These are phyloP conservation scores for Trapa bicornis DNA, from an alignment of 345 rosid genomes.

Conservation along the genomic window DNA sequence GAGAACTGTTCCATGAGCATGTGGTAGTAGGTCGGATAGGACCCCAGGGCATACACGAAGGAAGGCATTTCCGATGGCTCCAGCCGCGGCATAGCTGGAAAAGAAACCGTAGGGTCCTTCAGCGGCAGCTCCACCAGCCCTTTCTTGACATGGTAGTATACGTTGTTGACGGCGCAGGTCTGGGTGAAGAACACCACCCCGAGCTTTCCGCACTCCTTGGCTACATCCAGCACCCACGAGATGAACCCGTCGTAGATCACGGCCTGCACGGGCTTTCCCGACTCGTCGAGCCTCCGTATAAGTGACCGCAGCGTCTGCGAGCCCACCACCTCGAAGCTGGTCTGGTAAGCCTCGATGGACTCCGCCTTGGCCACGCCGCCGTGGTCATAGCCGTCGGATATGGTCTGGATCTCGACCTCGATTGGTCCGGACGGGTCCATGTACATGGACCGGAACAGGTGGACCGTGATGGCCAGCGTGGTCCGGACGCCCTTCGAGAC, in stretches of 20 bases:
- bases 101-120: background rate
- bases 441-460: conserved; percentile 7
- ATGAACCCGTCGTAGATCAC: conserved; percentile 21
- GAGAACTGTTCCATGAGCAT: conserved; percentile 17
- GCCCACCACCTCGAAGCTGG: conserved; percentile 10
- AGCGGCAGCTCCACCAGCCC: conserved; percentile 16
- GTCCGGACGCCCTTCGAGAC: conserved; percentile 5
- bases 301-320: conserved; percentile 12
- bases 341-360: background rate
- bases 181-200: conserved; percentile 24
- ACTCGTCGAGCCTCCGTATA: conserved; percentile 8
- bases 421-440: background rate
- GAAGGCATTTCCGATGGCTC: conserved; percentile 18
- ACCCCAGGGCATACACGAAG: conserved; percentile 8
- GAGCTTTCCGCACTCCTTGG: conserved; percentile 18
- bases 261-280: conserved; percentile 3
- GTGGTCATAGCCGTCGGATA: conserved; percentile 30
- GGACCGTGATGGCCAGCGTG: conserved; percentile 5
- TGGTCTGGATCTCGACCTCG: conserved; percentile 10
- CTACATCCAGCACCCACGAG: conserved; percentile 27
- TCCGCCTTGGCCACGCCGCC: conserved; percentile 13
- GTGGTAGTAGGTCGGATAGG: conserved; percentile 14
- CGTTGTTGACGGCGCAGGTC: conserved; percentile 17
- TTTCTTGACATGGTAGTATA: conserved; percentile 11
- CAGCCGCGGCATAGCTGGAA: conserved; percentile 24